phyloP scores from a whole-genome alignment of 441 rosid genomes.

The Corymbia citriodora region DNA sequence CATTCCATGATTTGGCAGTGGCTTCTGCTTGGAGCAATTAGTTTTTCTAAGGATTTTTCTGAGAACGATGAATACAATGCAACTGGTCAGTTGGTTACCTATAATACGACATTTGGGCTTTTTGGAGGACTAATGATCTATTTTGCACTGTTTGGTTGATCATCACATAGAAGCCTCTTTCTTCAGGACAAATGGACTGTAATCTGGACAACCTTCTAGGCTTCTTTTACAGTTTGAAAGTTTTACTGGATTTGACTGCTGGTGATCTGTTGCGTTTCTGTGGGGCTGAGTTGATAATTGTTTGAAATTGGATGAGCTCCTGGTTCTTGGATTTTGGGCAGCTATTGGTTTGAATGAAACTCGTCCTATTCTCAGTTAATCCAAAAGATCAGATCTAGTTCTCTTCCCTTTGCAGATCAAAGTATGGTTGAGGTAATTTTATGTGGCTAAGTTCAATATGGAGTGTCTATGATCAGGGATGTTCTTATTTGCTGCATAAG shows the following conservation, averaged over 20 bases:
- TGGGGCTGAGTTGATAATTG: neutral
- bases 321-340: neutral
- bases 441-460: neutral
- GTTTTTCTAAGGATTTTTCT: neutral
- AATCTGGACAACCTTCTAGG: neutral
- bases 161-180: neutral
- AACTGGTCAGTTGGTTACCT: neutral
- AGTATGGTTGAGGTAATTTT: neutral
- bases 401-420: neutral
- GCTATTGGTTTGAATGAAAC: neutral
- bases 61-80: neutral
- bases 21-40: too few relatives aligned
- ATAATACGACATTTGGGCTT: neutral
- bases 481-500: neutral
- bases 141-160: neutral
- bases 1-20: too few relatives aligned
- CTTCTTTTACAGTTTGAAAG: neutral
- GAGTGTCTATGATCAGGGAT: neutral
- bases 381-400: neutral
- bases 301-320: neutral
- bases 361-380: neutral
- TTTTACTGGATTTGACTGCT: neutral
- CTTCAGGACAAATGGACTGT: neutral
- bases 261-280: neutral
- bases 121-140: neutral